Evolutionary conservation across 2,329 filamentous ascomycete genomes (phyloP).

Genomic region (Colletotrichum aenigma): DNA sequence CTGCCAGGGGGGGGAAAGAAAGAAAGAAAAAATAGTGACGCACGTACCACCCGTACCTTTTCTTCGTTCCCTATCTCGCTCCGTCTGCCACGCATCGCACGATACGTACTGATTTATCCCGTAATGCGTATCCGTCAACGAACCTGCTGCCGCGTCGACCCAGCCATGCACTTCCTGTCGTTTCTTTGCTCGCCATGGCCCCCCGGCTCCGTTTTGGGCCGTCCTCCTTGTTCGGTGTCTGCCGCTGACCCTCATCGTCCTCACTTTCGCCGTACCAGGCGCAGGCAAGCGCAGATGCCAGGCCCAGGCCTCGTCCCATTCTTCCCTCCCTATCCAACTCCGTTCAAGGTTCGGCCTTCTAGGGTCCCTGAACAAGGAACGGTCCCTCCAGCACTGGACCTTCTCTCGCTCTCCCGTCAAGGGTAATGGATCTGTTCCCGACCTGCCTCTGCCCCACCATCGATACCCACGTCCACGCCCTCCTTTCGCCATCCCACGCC

Average conservation of each 20-base stretch:
- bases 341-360: slow-evolving; percentile 3
- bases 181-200: background rate
- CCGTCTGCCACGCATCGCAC: background rate
- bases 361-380: slow-evolving; percentile 20
- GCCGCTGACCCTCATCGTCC: slow-evolving; percentile 12
- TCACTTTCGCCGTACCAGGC: background rate
- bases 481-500: background rate
- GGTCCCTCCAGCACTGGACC: background rate
- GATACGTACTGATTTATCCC: background rate
- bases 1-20: background rate
- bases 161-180: background rate
- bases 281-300: background rate
- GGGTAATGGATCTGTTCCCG: background rate
- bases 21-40: background rate
- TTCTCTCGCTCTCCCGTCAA: background rate
- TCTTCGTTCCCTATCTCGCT: background rate
- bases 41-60: slow-evolving; percentile 13
- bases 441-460: slow-evolving; percentile 1
- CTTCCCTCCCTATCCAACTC: slow-evolving; percentile 15
- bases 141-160: background rate
- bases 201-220: slow-evolving; percentile 5
- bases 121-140: background rate
- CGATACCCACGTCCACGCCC: background rate
- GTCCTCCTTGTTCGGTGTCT: slow-evolving; percentile 8
- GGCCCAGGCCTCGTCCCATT: slow-evolving; percentile 1